Conservation (phyloP, 2,329 filamentous ascomycete genomes). For the Ceratocystis alfenasii region DNA sequence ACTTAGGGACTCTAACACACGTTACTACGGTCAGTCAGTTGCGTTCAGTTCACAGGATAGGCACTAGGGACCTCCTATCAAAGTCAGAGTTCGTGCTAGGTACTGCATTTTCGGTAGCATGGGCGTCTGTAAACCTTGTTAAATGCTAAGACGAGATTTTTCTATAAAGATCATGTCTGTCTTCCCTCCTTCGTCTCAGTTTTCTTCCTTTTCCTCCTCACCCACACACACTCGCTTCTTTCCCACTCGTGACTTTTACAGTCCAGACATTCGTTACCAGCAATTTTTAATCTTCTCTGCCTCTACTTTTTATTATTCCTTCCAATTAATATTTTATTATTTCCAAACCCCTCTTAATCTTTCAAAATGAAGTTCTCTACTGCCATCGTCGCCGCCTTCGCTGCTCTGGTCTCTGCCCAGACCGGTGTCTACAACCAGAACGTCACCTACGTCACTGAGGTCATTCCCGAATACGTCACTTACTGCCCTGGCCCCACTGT, state of each 20-base stretch:
- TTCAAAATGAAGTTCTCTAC: conserved; percentile 56
- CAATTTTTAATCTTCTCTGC: conserved; percentile 17
- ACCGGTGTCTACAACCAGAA: conserved; percentile 34
- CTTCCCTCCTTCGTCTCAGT: conserved; percentile 28
- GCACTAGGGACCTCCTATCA: conserved; percentile 7
- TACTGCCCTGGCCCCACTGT: conserved; percentile 58
- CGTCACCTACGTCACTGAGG: conserved; percentile 51
- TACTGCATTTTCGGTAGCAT: background rate
- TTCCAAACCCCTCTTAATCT: conserved; percentile 35
- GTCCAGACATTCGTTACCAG: conserved; percentile 23
- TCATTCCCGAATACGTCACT: conserved; percentile 55
- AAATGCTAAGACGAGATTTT: background rate
- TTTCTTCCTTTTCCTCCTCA: conserved; percentile 32
- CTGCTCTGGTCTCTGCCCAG: conserved; percentile 35
- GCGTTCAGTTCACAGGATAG: background rate
- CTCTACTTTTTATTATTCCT: conserved; percentile 33
- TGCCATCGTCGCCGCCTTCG: conserved; percentile 39
- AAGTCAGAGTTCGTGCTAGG: conserved; percentile 14
- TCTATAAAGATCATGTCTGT: conserved; percentile 39
- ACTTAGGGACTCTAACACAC: background rate
- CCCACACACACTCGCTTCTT: conserved; percentile 36
- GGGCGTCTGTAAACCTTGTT: conserved; percentile 23
- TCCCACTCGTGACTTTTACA: conserved; percentile 19
- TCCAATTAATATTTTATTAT: conserved; percentile 30
- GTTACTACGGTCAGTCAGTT: background rate